Evolutionary conservation across 129 eudicot genomes (phyloP), one percentile per base, ranked within the genome.

Genomic region (Escallonia rubra): DNA sequence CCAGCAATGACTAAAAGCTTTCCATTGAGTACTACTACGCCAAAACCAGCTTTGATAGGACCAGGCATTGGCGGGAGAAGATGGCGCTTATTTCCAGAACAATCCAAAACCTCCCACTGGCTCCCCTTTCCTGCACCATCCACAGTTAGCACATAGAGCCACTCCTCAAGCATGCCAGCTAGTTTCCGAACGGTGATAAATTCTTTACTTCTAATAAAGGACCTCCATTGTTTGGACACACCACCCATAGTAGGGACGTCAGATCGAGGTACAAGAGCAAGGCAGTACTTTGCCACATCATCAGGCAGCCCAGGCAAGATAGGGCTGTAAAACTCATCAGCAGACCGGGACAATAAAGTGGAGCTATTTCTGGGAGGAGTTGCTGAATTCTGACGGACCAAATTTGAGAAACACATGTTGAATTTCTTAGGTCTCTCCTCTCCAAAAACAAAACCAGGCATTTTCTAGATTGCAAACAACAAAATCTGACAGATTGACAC

Each of bases 61-160:
- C 95, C 96, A 4, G 95, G 96, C 96, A 93, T 89, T 12, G 72
- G 86, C 2, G 91, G 86, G 11, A 89, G 78, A 46, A 68, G 63
- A 3, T 64, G 80, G 46, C 70, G 90, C 67, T 80, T 82, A 56
- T 68, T 46, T 61, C 99, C 96, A 15, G 70, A 73, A 75, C 87
- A 83, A 89, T 93, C 96, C 68, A 89, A 77, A 64, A 89, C 99
- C 81, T 93, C 96, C 99, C 99, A 93, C 16, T 66, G 95, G 83
- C 88, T 82, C 76, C 82, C 88, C 4, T 78, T 82, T 50, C 95
- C 96, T 75, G 84, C 96, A 69, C 73, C 75, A 64, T 74, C 89
- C 68, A 66, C 61, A 5, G 85, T 89, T 70, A 93, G 65, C 54
- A 93, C 76, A 75, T 93, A 93, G 16, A 93, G 86, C 99, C 99